phyloP scores from a whole-genome alignment of 805 yeast genomes.

The Isabelozyma pseudorhagii region DNA sequence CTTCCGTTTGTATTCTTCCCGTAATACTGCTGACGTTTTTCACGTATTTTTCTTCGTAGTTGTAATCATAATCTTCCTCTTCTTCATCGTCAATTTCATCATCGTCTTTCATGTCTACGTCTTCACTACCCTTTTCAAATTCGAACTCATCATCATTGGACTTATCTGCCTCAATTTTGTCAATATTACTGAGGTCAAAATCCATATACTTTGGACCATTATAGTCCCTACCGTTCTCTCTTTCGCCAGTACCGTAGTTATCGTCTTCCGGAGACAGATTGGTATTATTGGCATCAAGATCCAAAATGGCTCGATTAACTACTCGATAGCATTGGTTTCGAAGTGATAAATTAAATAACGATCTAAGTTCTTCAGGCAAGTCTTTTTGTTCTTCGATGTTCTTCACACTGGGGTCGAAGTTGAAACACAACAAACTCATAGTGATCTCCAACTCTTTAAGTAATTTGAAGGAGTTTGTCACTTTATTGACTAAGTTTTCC shows the following conservation, averaged over 20 bases:
- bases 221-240: constrained; percentile 9
- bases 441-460: constrained; percentile 75
- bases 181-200: constrained; percentile 14
- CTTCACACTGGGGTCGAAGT: constrained; percentile 29
- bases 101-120: constrained; percentile 7
- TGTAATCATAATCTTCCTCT: not conserved
- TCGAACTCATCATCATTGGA: constrained; percentile 1
- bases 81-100: constrained; percentile 6
- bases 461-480: constrained; percentile 53
- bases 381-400: constrained; percentile 34
- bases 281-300: constrained; percentile 17
- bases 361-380: constrained; percentile 53
- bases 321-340: constrained; percentile 64
- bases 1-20: not conserved
- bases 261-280: constrained; percentile 2
- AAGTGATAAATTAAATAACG: constrained; percentile 55
- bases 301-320: constrained; percentile 65
- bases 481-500: constrained; percentile 58
- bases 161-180: constrained; percentile 1
- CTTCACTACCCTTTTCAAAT: constrained; percentile 1
- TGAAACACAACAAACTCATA: constrained; percentile 72
- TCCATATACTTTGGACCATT: constrained; percentile 17
- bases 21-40: not conserved
- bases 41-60: not conserved
- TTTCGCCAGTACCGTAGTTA: not conserved